These are phyloP conservation scores for Penicillium sp. DNA, from an alignment of 2,329 filamentous ascomycete genomes.

Conservation along the genomic window DNA sequence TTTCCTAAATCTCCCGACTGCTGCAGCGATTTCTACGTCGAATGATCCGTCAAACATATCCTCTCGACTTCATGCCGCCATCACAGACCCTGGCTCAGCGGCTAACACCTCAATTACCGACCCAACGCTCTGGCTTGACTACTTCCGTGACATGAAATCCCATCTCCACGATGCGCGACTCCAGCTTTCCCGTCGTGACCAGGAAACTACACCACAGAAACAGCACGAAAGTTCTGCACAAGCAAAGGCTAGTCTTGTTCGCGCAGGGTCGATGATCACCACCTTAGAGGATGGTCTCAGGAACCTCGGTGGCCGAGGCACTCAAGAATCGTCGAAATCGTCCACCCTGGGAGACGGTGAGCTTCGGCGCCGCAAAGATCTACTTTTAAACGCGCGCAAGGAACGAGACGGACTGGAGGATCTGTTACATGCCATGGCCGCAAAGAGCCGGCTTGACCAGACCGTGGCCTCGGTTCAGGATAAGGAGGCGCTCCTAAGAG, in stretches of 20 bases:
- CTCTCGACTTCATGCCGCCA: conserved; percentile 47
- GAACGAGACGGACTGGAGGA: conserved; percentile 66
- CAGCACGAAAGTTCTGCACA: conserved; percentile 66
- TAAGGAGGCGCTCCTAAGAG: conserved; percentile 48
- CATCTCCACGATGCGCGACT: conserved; percentile 64
- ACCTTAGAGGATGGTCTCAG: conserved; percentile 62
- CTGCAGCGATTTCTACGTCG: conserved; percentile 41
- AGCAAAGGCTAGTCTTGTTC: conserved; percentile 63
- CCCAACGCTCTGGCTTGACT: conserved; percentile 65
- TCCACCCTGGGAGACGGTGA: conserved; percentile 62
- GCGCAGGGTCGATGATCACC: conserved; percentile 58
- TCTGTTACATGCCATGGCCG: conserved; percentile 61
- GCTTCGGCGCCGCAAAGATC: conserved; percentile 60
- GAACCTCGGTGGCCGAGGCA: conserved; percentile 38
- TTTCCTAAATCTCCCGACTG: conserved; percentile 60
- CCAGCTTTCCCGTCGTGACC: conserved; percentile 63
- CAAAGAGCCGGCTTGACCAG: conserved; percentile 52
- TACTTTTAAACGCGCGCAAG: conserved; percentile 61
- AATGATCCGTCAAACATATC: conserved; percentile 37
- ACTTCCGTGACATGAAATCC: conserved; percentile 61
- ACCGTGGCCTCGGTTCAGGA: conserved; percentile 53
- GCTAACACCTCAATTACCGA: conserved; percentile 49
- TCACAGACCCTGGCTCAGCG: conserved; percentile 44
- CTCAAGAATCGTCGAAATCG: conserved; percentile 51
- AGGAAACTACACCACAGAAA: conserved; percentile 60